Evolutionary conservation across 768 basidiomycete genomes (phyloP).

Genomic region (Tubosaeta sp.): DNA sequence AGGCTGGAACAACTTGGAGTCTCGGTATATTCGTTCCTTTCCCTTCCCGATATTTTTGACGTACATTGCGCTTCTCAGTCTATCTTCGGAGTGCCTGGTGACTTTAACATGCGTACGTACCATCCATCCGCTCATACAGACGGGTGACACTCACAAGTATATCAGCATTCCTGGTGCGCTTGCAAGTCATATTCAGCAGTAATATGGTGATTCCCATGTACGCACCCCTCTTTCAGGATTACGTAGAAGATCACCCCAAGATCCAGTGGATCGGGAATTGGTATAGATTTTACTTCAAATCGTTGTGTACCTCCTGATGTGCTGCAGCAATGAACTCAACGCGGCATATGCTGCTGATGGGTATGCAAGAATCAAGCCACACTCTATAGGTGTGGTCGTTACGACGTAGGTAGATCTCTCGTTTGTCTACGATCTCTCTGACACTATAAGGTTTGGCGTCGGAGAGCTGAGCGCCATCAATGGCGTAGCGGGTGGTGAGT

Average conservation of each 20-base stretch:
- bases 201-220: background rate
- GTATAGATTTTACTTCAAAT: conserved; percentile 31
- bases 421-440: background rate
- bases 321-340: conserved; percentile 72
- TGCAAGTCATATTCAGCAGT: background rate
- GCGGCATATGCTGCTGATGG: conserved; percentile 91
- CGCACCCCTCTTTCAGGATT: conserved; percentile 46
- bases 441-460: conserved; percentile 69
- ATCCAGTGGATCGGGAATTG: conserved; percentile 90
- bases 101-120: conserved; percentile 66
- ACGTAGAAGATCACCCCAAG: conserved; percentile 71
- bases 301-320: background rate
- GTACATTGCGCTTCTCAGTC: conserved; percentile 37
- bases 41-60: background rate
- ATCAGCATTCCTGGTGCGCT: conserved; percentile 28
- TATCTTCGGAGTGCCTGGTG: conserved; percentile 85
- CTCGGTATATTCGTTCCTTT: conserved; percentile 37
- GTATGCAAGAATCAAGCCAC: conserved; percentile 82
- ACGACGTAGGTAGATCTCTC: conserved; percentile 57
- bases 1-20: conserved; percentile 64
- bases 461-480: conserved; percentile 88
- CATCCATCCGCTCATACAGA: background rate
- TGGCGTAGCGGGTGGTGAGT: conserved; percentile 69
- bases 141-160: background rate
- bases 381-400: conserved; percentile 62